Base-by-base conservation (phyloP, 352 stramenopile genomes). In the Pythium graminicola region DNA sequence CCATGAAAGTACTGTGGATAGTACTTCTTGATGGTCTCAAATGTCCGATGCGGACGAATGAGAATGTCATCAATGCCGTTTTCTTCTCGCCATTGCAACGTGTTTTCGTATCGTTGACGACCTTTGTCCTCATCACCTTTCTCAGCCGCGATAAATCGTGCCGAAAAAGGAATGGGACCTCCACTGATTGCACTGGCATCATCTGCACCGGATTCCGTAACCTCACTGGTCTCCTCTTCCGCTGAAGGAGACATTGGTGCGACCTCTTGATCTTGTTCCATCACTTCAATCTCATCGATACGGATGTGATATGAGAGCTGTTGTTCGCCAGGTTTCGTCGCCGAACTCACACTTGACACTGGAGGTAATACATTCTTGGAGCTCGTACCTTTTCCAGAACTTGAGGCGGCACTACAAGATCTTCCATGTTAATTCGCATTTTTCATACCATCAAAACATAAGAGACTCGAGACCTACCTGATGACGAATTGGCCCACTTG, bases 1-100 rank as follows among this genome's bases (percentile, higher is more conserved):
- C 85, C 85, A 55, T 94, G 88, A 41, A 95, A 95, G 58, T 84
- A 96, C 58, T 96, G 87, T 13, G 87, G 87, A 43, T 96, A 96
- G 50, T 94, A 92, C 57, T 87, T 80, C 67, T 96, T 96, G 75
- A 96, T 95, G 5, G 71, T 77, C 22, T 88, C 72, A 54, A 95
- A 96, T 17, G 77, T 84, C 22, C 65, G 76, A 41, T 95, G 81
- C 11, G 82, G 70, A 36, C 70, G 76, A 33, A 93, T 67, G 41
- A 96, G 75, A 27, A 96, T 95, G 41, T 83, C 62, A 60, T 96
- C 87, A 19, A 96, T 87, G 20, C 76, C 63, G 53, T 95, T 88
- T 50, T 90, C 81, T 13, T 82, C 70, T 24, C 86, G 76, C 86
- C 86, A 96, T 59, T 93, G 64, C n/a, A 89, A 54, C 11, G 78